Conservation (phyloP, 768 basidiomycete genomes). For the Termitomyces heimii region DNA sequence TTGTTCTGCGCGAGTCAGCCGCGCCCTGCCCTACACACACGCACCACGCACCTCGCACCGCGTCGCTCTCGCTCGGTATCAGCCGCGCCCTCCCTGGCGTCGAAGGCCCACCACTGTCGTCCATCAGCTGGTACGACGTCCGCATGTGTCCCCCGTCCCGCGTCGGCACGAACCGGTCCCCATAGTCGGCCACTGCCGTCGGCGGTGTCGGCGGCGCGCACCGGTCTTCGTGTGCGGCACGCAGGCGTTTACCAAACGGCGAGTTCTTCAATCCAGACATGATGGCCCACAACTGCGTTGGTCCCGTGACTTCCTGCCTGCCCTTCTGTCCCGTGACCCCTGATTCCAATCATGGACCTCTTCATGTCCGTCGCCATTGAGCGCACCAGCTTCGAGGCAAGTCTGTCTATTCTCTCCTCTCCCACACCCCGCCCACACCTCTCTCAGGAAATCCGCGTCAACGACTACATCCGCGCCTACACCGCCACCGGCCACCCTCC, state of each 20-base stretch:
- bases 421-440: too few relatives aligned
- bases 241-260: constrained; percentile 78
- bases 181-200: constrained; percentile 28
- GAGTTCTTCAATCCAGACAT: constrained; percentile 84
- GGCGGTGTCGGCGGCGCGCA: not conserved
- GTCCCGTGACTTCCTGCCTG: not conserved
- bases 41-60: constrained; percentile 55
- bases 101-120: constrained; percentile 48
- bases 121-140: constrained; percentile 62
- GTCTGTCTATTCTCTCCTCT: too few relatives aligned
- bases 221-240: constrained; percentile 48
- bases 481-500: constrained; percentile 41
- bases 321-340: too few relatives aligned
- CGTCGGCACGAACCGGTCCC: constrained; percentile 66
- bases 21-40: not conserved
- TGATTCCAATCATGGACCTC: not conserved
- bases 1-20: constrained; percentile 48
- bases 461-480: constrained; percentile 51
- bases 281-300: not conserved
- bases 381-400: constrained; percentile 25
- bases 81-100: constrained; percentile 59
- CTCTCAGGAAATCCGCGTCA: constrained; percentile 45
- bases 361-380: constrained; percentile 19
- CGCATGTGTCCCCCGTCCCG: constrained; percentile 59
- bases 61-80: constrained; percentile 67